Conservation (phyloP, 108 stramenopile genomes). For the Cyclotella choctawhatcheeana region DNA sequence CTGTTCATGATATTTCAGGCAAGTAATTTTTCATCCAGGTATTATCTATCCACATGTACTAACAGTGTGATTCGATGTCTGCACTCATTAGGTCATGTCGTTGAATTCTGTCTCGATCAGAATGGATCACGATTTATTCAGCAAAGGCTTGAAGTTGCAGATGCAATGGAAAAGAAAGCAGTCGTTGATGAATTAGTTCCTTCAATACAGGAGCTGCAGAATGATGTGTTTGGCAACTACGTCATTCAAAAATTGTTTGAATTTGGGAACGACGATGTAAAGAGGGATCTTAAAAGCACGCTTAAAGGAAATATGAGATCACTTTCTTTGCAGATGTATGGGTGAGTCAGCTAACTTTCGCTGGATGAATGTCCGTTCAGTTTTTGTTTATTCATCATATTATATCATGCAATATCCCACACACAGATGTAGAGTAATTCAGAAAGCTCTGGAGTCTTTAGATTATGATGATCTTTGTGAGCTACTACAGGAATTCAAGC, state of each 20-base stretch:
- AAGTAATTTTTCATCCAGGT: not conserved
- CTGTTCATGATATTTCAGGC: constrained; percentile 62
- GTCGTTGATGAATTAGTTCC: constrained; percentile 89
- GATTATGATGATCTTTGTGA: constrained; percentile 74
- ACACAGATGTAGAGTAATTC: constrained; percentile 93
- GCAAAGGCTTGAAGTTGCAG: constrained; percentile 91
- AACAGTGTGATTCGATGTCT: not conserved
- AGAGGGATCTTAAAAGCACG: constrained; percentile 62
- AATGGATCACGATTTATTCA: constrained; percentile 98
- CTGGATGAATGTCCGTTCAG: too few relatives aligned
- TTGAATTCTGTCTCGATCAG: constrained; percentile 96
- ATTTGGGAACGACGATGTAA: constrained; percentile 86
- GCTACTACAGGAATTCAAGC: constrained; percentile 86
- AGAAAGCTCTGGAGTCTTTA: constrained; percentile 90
- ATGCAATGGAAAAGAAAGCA: constrained; percentile 78
- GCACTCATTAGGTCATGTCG: constrained; percentile 62
- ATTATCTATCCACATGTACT: not conserved
- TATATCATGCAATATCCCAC: not conserved
- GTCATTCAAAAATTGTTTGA: constrained; percentile 98
- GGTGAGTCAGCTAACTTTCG: constrained; percentile 44
- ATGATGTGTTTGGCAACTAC: constrained; percentile 95
- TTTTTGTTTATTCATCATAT: not conserved
- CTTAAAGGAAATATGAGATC: constrained; percentile 82
- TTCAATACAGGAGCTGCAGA: constrained; percentile 67
- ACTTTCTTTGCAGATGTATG: constrained; percentile 92